phyloP scores from a whole-genome alignment of 176 grass and related monocot genomes.

The Musa acuminata region DNA sequence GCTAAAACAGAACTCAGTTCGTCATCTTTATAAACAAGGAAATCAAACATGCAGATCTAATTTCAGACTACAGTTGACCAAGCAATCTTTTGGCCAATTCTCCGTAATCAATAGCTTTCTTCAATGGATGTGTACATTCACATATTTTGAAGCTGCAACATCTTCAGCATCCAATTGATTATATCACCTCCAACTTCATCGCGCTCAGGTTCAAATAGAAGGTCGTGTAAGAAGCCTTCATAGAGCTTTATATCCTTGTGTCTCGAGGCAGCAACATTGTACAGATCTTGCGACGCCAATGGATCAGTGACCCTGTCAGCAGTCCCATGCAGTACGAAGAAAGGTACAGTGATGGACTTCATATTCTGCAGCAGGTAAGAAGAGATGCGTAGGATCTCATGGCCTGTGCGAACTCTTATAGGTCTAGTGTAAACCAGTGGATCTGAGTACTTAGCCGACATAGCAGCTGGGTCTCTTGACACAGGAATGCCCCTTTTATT shows the following conservation, averaged over 20 bases:
- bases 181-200: constrained; percentile 68
- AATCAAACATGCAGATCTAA: too few species aligned
- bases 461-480: constrained; percentile 64
- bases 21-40: too few species aligned
- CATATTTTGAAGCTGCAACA: constrained; percentile 21
- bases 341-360: constrained; percentile 63
- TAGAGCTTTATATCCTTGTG: constrained; percentile 76
- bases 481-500: constrained; percentile 91
- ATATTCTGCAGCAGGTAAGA: constrained; percentile 68
- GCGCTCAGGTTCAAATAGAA: constrained; percentile 88
- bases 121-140: background rate
- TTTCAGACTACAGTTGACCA: background rate
- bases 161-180: constrained; percentile 83
- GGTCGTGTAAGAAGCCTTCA: constrained; percentile 84
- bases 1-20: too few species aligned
- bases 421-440: constrained; percentile 85
- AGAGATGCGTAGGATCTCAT: constrained; percentile 81
- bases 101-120: too few species aligned
- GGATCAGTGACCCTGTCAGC: constrained; percentile 88
- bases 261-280: constrained; percentile 42
- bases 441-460: constrained; percentile 85
- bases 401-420: constrained; percentile 77
- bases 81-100: background rate
- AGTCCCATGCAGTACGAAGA: constrained; percentile 87
- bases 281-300: constrained; percentile 66